Evolutionary conservation across 768 basidiomycete genomes (phyloP), one percentile per base, ranked within the genome.

Genomic region (Ramaria sp.): DNA sequence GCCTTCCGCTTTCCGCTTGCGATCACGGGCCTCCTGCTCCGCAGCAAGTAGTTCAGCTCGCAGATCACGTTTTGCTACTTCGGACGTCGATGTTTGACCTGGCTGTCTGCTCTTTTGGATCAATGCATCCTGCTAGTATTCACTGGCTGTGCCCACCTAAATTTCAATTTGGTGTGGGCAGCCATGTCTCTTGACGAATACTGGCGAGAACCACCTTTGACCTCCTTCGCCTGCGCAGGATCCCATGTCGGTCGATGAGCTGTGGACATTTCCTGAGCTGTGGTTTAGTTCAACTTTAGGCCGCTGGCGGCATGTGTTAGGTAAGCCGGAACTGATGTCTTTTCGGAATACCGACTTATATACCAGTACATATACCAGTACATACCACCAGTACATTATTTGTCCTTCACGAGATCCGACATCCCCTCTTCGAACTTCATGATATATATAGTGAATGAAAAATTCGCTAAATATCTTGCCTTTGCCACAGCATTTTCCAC

Each of bases 191-290:
- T 82, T 66, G 90, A 86, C 4, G 92, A 95, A 73, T 85, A 92
- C 66, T 95, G 91, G 58, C 91, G 82, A 52, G 92, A 93, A 58
- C 91, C 91, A 3, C 88, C 88, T 68, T 90, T 91, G 60, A 91
- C 84, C 71, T 96, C 91, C 64, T 83, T 82, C 34, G 90, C 95
- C 70, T 94, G 90, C 0, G 94, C 93, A 1, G 95, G 95, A 62
- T 94, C 90, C 94, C 94, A 98, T 81, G 91, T 94, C 64, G 91
- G 91, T 72, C 91, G 83, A 69, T 93, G 91, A 3, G 89, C 89
- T 74, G 88, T 92, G 53, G 90, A 91, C 89, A 91, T 90, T 46
- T 37, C 34, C 13, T 37, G 3, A 2, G 34, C 10, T 43, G 42
- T 43, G n/a, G n/a, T 27, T 2, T 43, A 22, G 42, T 13, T 43